Percentiles rank a stretch among this genome's conserved stretches.
Conservation (phyloP, 23 red algal species). For the Chondrus crispus region DNA sequence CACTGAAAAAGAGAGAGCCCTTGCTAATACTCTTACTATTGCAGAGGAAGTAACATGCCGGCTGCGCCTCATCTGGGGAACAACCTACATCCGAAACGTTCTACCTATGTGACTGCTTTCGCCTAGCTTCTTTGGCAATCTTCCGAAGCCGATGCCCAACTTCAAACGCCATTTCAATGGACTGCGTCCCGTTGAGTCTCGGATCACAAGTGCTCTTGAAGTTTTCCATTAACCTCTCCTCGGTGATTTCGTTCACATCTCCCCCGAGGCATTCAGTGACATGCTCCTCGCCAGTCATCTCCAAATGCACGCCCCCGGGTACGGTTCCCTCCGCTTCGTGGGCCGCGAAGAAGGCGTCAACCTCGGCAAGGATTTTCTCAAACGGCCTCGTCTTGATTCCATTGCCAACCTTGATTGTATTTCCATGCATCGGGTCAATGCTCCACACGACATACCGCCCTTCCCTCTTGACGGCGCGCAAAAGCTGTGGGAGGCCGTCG, state of each 20-base stretch:
- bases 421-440: constrained; percentile 90
- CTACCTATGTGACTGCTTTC: too few relatives aligned
- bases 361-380: constrained; percentile 68
- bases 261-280: constrained; percentile 93
- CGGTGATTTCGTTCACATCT: constrained; percentile 24
- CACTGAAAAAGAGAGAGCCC: too few relatives aligned
- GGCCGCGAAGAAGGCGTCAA: constrained; percentile 83
- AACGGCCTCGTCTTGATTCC: constrained; percentile 76
- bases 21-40: too few relatives aligned
- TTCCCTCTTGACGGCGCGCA: constrained; percentile 58
- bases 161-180: constrained; percentile 81
- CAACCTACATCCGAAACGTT: too few relatives aligned
- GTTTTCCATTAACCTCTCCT: constrained; percentile 47
- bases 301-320: constrained; percentile 88
- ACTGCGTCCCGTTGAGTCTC: constrained; percentile 84
- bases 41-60: too few relatives aligned
- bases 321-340: constrained; percentile 67
- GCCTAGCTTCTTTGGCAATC: neutral
- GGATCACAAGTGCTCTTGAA: constrained; percentile 88
- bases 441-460: constrained; percentile 90
- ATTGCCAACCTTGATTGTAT: constrained; percentile 64
- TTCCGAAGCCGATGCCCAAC: constrained; percentile 29
- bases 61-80: too few relatives aligned
- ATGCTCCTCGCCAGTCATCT: constrained; percentile 84
- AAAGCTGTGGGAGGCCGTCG: constrained; percentile 72